Conservation (phyloP, 352 stramenopile species). For the Vaucheria bursata region DNA sequence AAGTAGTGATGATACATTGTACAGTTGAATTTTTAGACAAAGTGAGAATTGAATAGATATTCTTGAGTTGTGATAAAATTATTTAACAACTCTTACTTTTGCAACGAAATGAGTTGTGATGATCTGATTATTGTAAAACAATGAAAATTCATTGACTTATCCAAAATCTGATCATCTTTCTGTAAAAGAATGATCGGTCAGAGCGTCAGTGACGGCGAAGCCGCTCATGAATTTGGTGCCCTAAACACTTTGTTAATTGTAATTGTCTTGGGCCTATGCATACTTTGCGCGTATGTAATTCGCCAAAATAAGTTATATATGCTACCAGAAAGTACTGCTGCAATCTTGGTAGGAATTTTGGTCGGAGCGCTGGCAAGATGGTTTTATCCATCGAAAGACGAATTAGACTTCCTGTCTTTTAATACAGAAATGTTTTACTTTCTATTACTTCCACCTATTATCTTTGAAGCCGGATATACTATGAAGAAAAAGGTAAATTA, state of each 20-base stretch:
- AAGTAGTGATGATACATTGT: too few species aligned
- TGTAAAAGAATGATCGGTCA: too few species aligned
- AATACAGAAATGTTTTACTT: constrained; percentile 89
- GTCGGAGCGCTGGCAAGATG: constrained; percentile 60
- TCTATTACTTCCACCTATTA: constrained; percentile 87
- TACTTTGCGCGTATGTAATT: constrained; percentile 76
- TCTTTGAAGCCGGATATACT: constrained; percentile 92
- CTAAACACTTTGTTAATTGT: constrained; percentile 76
- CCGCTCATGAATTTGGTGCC: constrained; percentile 68
- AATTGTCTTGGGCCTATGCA: constrained; percentile 73
- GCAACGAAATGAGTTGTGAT: too few species aligned
- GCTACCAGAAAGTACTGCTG: constrained; percentile 71
- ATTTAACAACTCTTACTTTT: too few species aligned
- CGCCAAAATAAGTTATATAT: constrained; percentile 79
- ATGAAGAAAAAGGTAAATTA: constrained; percentile 58
- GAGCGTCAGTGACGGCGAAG: too few species aligned
- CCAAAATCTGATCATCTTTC: too few species aligned
- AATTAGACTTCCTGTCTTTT: constrained; percentile 78
- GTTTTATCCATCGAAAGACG: constrained; percentile 63
- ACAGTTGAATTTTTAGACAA: too few species aligned
- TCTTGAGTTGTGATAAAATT: too few species aligned
- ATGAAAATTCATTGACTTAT: too few species aligned
- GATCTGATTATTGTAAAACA: too few species aligned
- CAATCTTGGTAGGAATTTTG: constrained; percentile 70
- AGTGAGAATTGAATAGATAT: too few species aligned